phyloP scores from a whole-genome alignment of 768 basidiomycete genomes.

The Boletus vinaceobasis region DNA sequence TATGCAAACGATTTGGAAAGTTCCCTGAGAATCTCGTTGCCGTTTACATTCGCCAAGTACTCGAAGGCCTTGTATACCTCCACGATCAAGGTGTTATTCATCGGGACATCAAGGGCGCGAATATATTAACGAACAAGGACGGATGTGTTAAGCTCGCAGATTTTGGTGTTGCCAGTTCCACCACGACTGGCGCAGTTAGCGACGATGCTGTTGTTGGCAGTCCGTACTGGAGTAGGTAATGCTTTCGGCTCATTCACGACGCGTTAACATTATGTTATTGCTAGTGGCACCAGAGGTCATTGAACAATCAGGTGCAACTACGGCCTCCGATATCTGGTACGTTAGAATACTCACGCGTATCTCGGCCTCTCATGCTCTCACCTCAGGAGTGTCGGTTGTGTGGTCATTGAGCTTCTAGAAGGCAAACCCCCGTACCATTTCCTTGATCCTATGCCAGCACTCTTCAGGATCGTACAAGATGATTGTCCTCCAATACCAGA shows the following conservation, averaged over 20 bases:
- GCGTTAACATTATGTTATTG: conserved; percentile 6
- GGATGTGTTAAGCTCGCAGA: conserved; percentile 98
- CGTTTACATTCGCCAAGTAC: conserved; percentile 93
- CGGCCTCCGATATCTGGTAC: conserved; percentile 94
- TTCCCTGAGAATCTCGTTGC: conserved; percentile 97
- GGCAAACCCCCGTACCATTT: conserved; percentile 95
- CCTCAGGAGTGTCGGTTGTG: conserved; percentile 82
- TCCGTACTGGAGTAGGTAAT: conserved; percentile 91
- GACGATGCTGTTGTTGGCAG: conserved; percentile 96
- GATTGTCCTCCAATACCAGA: conserved; percentile 97
- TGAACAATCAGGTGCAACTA: conserved; percentile 95
- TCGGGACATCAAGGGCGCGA: conserved; percentile 98
- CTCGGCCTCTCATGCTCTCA: neutral
- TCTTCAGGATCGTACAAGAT: conserved; percentile 98
- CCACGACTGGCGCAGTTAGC: conserved; percentile 67
- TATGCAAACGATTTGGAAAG: conserved; percentile 96
- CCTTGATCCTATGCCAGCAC: conserved; percentile 96
- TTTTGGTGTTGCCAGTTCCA: conserved; percentile 90
- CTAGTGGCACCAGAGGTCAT: conserved; percentile 98
- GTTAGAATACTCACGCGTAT: conserved; percentile 14
- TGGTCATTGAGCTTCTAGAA: conserved; percentile 90
- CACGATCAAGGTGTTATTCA: conserved; percentile 99
- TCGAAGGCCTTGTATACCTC: conserved; percentile 93
- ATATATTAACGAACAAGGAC: conserved; percentile 98
- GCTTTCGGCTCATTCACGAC: neutral